Evolutionary conservation across 2,329 filamentous ascomycete genomes (phyloP).

Genomic region (Madurella fahalii): DNA sequence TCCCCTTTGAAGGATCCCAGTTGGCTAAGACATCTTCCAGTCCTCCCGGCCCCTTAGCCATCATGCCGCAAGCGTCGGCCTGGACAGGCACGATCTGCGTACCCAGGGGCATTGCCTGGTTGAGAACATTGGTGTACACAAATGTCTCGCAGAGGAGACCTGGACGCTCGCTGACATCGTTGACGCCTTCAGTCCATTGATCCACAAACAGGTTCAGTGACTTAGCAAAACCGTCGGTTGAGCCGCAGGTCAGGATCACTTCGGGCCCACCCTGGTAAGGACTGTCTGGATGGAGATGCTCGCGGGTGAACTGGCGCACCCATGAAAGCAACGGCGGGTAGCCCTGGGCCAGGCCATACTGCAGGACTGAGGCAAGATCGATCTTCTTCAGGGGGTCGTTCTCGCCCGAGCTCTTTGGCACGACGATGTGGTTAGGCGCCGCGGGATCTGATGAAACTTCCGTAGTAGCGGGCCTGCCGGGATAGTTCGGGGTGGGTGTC

Average conservation of each 20-base stretch:
- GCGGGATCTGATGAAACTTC: constrained; percentile 25
- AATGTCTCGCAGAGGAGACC: constrained; percentile 76
- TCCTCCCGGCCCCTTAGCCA: constrained; percentile 66
- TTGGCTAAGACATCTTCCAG: constrained; percentile 73
- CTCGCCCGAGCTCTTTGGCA: constrained; percentile 64
- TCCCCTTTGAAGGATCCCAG: constrained; percentile 73
- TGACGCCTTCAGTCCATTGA: constrained; percentile 65
- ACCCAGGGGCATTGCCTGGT: constrained; percentile 62
- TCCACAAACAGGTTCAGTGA: constrained; percentile 70
- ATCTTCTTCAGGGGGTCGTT: constrained; percentile 64
- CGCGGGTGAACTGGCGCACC: constrained; percentile 70
- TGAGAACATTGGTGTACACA: constrained; percentile 72
- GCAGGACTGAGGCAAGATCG: constrained; percentile 75
- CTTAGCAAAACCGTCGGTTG: constrained; percentile 83
- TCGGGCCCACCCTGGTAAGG: constrained; percentile 75
- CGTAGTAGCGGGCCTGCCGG: constrained; percentile 30
- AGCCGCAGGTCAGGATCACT: constrained; percentile 73
- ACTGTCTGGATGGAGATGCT: constrained; percentile 74
- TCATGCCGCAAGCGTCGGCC: constrained; percentile 77
- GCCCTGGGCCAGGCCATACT: constrained; percentile 80
- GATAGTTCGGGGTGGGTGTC: constrained; percentile 63
- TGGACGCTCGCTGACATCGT: constrained; percentile 66
- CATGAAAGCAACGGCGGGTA: constrained; percentile 76
- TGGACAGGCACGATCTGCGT: constrained; percentile 69
- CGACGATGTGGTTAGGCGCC: constrained; percentile 53